These are phyloP conservation scores for Blastomyces emzantsi DNA, from an alignment of 2,329 filamentous ascomycete species.

Conservation along the genomic window DNA sequence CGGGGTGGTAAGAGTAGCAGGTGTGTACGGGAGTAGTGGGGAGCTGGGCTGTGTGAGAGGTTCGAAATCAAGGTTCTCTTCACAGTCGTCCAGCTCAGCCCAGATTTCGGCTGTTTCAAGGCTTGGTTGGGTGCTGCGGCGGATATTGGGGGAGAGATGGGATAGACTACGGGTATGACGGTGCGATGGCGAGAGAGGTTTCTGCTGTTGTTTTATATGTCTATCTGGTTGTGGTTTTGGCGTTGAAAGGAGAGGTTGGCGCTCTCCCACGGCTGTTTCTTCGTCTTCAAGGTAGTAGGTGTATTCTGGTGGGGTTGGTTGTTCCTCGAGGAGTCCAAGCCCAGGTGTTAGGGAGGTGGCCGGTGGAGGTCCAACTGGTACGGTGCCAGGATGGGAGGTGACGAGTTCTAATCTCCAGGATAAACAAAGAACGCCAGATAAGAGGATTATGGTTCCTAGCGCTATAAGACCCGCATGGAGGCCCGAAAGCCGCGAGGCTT, in stretches of 20 bases:
- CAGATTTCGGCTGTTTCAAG: slow-evolving; percentile 72
- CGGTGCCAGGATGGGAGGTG: slow-evolving; percentile 26
- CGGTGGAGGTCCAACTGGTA: slow-evolving; percentile 44
- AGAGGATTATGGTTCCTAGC: slow-evolving; percentile 73
- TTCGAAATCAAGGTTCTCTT: slow-evolving; percentile 25
- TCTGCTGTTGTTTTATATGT: background rate
- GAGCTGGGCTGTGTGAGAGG: slow-evolving; percentile 9
- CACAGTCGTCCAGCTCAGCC: slow-evolving; percentile 75
- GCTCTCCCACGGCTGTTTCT: slow-evolving; percentile 33
- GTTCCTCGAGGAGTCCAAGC: slow-evolving; percentile 64
- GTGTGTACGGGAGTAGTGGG: slow-evolving; percentile 1
- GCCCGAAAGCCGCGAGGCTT: slow-evolving; percentile 67
- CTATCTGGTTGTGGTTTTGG: slow-evolving; percentile 18
- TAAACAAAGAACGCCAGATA: slow-evolving; percentile 79
- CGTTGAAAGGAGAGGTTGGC: slow-evolving; percentile 31
- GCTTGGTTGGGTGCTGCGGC: slow-evolving; percentile 45
- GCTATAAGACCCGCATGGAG: slow-evolving; percentile 65
- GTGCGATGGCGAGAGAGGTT: slow-evolving; percentile 21
- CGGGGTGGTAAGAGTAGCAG: background rate
- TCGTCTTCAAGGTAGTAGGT: slow-evolving; percentile 27
- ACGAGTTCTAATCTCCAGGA: slow-evolving; percentile 82
- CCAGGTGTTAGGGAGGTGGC: slow-evolving; percentile 73
- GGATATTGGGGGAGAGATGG: slow-evolving; percentile 24
- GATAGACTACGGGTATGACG: slow-evolving; percentile 30
- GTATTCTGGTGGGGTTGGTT: slow-evolving; percentile 23